Evolutionary conservation across 2,329 filamentous ascomycete species (phyloP), one percentile per base, ranked within the genome.

Genomic region (Hansfordia pulvinata): DNA sequence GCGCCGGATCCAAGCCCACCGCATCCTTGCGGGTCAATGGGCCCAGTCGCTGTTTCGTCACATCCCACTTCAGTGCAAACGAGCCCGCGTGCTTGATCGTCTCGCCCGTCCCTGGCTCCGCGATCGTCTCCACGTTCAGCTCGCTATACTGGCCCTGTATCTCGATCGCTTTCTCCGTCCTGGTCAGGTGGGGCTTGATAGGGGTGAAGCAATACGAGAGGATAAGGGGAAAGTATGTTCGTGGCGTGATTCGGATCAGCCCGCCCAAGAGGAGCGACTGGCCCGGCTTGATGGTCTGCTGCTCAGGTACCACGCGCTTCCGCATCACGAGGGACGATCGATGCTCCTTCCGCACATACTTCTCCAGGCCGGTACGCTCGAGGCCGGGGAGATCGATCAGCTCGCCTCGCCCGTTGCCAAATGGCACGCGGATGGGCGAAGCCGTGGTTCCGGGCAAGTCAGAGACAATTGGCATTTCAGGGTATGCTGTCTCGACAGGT

Each of bases 341-440:
- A 41, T 80, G 58, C 33, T 76, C 62, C 20, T 76, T 66, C 20
- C 66, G 56, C 25, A 94, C 77, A 44, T 79, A 75, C 1, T 69
- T 53, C 25, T 83, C 76, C 6, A 96, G 59, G 10, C 74, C 68
- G 15, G 73, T 76, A 23, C 90, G 75, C 7, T 76, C 69, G 18
- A 98, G 59, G 1, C 90, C 90, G 0, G 90, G 90, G 10, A 98
- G 64, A 47, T 98, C 90, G 41, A 98, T 83, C 18, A 98, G 63
- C 50, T 98, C 92, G 30, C 90, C 90, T 42, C 73, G 79, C 14
- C 81, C 79, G 32, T 72, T 73, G 23, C 86, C 86, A 45, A 90
- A 98, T 1, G 85, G 84, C 11, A 96, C 73, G 16, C 90, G 77
- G 39, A 98, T 96, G 0, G 90, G 90, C 0, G 85, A 93, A 2